Evolutionary conservation across 768 basidiomycete genomes (phyloP).

Genomic region (Trametes coccinea): DNA sequence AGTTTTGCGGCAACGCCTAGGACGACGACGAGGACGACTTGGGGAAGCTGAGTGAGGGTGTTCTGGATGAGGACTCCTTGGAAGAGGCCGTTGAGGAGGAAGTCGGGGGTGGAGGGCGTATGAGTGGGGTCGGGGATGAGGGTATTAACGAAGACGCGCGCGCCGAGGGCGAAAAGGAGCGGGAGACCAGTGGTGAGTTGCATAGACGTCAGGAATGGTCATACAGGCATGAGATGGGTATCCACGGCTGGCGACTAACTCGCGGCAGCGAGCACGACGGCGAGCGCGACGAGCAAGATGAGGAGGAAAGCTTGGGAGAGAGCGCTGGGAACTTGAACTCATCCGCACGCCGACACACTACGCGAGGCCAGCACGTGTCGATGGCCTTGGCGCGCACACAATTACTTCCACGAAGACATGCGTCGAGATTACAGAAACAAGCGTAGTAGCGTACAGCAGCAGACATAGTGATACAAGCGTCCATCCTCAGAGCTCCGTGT

Average conservation of each 20-base stretch:
- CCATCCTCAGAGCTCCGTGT: constrained; percentile 42
- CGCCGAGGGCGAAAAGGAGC: constrained; percentile 72
- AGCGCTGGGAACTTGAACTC: constrained; percentile 8
- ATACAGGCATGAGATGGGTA: constrained; percentile 23
- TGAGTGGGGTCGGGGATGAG: constrained; percentile 41
- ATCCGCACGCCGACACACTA: not conserved
- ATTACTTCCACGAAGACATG: not conserved
- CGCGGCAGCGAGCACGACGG: constrained; percentile 20
- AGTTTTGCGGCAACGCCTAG: constrained; percentile 62
- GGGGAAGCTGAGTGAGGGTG: constrained; percentile 54
- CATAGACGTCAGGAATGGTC: constrained; percentile 35
- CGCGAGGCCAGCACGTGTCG: constrained; percentile 16
- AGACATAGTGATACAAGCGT: constrained; percentile 11
- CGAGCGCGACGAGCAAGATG: constrained; percentile 20
- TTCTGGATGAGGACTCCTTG: constrained; percentile 77
- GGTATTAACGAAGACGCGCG: constrained; percentile 64
- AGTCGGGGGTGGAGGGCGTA: constrained; percentile 51
- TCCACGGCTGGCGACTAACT: constrained; percentile 21
- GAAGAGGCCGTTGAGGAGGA: constrained; percentile 69
- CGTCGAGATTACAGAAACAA: constrained; percentile 17
- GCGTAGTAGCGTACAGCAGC: constrained; percentile 16
- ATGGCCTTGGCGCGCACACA: constrained; percentile 7
- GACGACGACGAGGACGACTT: constrained; percentile 55
- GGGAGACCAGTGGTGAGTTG: constrained; percentile 58
- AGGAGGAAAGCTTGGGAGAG: not conserved